Percentiles rank a stretch among this genome's conserved stretches.
Conservation (phyloP, 176 grass and related monocot species). For the Musa itinerans region DNA sequence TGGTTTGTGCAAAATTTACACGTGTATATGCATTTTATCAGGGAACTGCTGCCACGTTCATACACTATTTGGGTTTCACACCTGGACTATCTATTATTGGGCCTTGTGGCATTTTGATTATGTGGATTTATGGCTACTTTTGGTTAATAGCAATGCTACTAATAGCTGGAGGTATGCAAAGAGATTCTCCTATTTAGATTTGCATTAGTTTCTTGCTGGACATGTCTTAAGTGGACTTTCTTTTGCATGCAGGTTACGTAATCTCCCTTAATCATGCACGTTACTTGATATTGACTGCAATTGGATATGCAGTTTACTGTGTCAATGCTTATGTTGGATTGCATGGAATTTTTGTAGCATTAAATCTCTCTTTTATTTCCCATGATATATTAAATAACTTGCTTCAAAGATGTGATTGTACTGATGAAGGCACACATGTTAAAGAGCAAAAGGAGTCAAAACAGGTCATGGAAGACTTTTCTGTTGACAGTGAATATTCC, state of each 20-base stretch:
- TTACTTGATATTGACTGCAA: conserved; percentile 65
- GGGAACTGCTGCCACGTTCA: conserved; percentile 60
- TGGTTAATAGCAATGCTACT: conserved; percentile 91
- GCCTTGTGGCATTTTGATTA: conserved; percentile 77
- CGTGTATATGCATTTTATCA: background rate
- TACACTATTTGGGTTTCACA: conserved; percentile 75
- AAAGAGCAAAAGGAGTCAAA: conserved; percentile 54
- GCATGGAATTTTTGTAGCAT: conserved; percentile 63
- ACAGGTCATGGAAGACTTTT: conserved; percentile 64
- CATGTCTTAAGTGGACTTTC: conserved; percentile 8
- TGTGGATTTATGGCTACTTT: conserved; percentile 96
- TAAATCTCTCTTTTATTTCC: conserved; percentile 90
- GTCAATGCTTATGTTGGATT: conserved; percentile 64
- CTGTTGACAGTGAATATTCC: conserved; percentile 51
- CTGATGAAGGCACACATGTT: conserved; percentile 38
- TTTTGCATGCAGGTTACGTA: conserved; percentile 62
- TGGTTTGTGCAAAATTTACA: background rate
- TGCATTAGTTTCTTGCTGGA: background rate
- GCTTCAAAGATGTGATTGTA: conserved; percentile 52
- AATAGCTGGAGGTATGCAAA: conserved; percentile 64
- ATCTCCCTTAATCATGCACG: conserved; percentile 82
- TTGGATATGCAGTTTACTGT: conserved; percentile 75
- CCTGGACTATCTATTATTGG: conserved; percentile 82
- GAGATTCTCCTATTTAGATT: background rate
- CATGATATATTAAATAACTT: conserved; percentile 90